phyloP scores from a whole-genome alignment of 2,329 filamentous ascomycete species.

The Trematosphaeria pertusa region DNA sequence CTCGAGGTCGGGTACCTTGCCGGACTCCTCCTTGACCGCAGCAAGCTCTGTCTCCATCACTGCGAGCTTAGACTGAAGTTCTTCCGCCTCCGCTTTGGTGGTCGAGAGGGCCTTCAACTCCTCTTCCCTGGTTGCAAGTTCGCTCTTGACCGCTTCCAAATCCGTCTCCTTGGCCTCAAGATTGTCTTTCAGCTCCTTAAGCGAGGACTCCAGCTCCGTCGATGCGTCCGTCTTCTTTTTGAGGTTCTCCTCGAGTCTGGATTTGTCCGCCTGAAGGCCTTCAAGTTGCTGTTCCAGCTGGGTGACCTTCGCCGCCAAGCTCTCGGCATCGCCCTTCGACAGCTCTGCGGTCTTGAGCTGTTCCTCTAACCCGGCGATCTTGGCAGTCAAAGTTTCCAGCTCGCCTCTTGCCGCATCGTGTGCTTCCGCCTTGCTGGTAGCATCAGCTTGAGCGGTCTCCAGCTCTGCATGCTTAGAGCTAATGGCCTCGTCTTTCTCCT shows the following conservation, averaged over 20 bases:
- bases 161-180: constrained; percentile 15
- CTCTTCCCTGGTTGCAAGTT: too few relatives aligned
- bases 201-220: constrained; percentile 14
- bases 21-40: constrained; percentile 8
- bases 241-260: background rate
- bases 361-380: constrained; percentile 23
- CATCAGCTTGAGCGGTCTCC: constrained; percentile 19
- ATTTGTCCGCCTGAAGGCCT: background rate
- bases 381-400: constrained; percentile 13
- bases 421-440: constrained; percentile 22
- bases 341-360: constrained; percentile 13
- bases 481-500: constrained; percentile 19
- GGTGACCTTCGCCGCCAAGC: constrained; percentile 11
- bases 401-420: constrained; percentile 12
- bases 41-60: constrained; percentile 16
- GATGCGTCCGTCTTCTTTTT: too few relatives aligned
- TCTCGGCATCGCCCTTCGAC: constrained; percentile 17
- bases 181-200: constrained; percentile 15
- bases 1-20: too few relatives aligned
- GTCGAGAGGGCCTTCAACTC: too few relatives aligned
- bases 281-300: constrained; percentile 12
- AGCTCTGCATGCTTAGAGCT: constrained; percentile 22
- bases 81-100: constrained; percentile 19
- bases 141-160: too few relatives aligned
- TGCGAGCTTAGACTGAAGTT: too few relatives aligned